Base-by-base conservation (phyloP, 2,329 filamentous ascomycete genomes). In the Fusarium continuum region DNA sequence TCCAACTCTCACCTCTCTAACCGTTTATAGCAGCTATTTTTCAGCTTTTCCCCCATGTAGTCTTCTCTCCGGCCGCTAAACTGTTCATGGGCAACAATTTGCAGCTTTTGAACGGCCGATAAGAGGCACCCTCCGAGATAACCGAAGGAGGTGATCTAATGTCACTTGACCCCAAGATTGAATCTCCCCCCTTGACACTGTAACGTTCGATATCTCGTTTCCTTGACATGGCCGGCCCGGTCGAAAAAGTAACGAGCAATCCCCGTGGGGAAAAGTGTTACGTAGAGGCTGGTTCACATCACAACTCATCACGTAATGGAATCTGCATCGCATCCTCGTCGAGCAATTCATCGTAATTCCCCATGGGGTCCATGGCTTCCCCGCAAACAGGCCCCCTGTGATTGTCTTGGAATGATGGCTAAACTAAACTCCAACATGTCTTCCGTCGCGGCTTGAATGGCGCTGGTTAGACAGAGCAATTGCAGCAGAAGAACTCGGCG, bases 251-350 rank as follows among this genome's bases (percentile, higher is more conserved):
- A 38, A 50, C 17, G 38, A 31, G 31, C 22, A 23, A 57, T 46
- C 63, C 63, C 53, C 49, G 48, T 65, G 60, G 62, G 64, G 64
- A 61, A 39, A 25, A 4, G 5, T n/a, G 31, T 31, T 44, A 25
- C 34, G 19, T 8, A 48, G 9, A 20, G 22, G 35, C 36, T 34
- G 34, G 32, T 32, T 6, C 31, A 25, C 28, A 16, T 4, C 23
- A 29, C 13, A 43, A 41, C 23, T 32, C 55, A 64, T 67, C 64
- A 67, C 64, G 64, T 67, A 67, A 67, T 67, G 38, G 40, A 61
- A 64, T 53, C n/a, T n/a, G 7, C 35, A 25, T 49, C 23, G 25
- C 10, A 19, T 46, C 23, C 26, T 28, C 4, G 36, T 38, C 32
- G 45, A 48, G 39, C 46, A 28, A 32, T 50, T 25, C 36, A 55